Evolutionary conservation across 2,329 filamentous ascomycete genomes (phyloP), one percentile per base, ranked within the genome.

Genomic region (Aschersonia sp.): DNA sequence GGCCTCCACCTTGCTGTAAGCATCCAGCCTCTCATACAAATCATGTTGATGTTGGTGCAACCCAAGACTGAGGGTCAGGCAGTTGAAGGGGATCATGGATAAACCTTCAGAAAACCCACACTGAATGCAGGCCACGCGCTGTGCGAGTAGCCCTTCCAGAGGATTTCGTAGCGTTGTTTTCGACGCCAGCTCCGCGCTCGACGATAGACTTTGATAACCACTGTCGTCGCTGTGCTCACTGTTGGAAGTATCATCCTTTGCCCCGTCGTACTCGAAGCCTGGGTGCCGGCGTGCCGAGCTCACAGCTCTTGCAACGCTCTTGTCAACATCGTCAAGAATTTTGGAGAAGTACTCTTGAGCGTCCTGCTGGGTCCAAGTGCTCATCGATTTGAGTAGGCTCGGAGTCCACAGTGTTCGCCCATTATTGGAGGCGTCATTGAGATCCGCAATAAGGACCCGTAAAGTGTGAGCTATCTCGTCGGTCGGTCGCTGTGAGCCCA

Each of bases 261-360:
- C 52, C 30, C 57, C 50, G 11, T 67, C 64, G 12, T 56, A 48
- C 47, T 73, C 70, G 30, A 75, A 58, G 1, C 70, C 69, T 0
- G 62, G 54, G 35, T 54, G 54, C 9, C 55, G 57, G 10, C 56
- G 57, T 10, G 49, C 47, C 29, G 49, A 53, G 5, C 61, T 57
- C 14, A 63, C 57, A 43, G 72, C 72, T 54, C 72, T 75, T 22
- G 70, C 68, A 41, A 87, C 71, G 58, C 94, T 87, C 57, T 83
- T 83, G 57, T 96, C 87, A 31, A 95, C 71, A 56, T 89, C 82
- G 54, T 90, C 87, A 44, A 96, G 65, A 11, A 98, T 73, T 58
- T 90, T 94, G 12, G 87, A 90, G 57, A 86, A 96, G 63, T 97
- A 98, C 63, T 98, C 92, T 60, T 97, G 92, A 5, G 92, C 92